These are phyloP conservation scores for Luffa acutangula DNA, from an alignment of 306 rosid species.

Conservation along the genomic window DNA sequence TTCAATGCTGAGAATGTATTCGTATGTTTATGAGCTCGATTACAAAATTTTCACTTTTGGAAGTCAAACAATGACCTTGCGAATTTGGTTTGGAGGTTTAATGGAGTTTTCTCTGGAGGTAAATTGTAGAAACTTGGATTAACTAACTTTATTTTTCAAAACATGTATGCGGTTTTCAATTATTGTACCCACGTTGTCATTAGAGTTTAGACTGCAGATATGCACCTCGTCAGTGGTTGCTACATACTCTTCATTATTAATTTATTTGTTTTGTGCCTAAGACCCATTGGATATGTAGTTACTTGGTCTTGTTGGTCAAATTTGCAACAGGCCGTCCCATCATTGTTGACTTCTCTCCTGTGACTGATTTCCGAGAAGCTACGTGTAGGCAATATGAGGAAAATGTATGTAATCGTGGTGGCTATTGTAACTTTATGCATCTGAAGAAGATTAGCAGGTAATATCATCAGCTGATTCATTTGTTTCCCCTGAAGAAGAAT, in stretches of 20 bases:
- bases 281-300: neutral
- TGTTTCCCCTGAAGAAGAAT: neutral
- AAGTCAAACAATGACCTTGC: neutral
- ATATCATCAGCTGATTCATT: neutral
- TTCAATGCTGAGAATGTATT: neutral
- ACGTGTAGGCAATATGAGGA: constrained; percentile 99
- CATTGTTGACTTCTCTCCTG: constrained; percentile 94
- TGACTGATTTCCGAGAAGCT: constrained; percentile 98
- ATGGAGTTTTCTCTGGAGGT: neutral
- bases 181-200: neutral
- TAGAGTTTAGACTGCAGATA: neutral
- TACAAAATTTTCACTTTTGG: neutral
- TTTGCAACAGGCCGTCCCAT: constrained; percentile 65
- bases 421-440: constrained; percentile 98
- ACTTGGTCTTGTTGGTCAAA: neutral
- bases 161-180: neutral
- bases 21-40: neutral
- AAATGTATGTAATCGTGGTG: constrained; percentile 95
- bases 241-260: neutral
- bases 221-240: neutral
- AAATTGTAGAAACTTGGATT: neutral
- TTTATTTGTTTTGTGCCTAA: neutral
- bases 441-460: constrained; percentile 94
- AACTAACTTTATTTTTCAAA: neutral
- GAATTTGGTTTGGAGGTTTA: neutral